A percentile compares a stretch with the other conserved stretches of the same genome.
Evolutionary conservation across 768 basidiomycete genomes (phyloP).

Genomic region (Leccinum barrowsii): DNA sequence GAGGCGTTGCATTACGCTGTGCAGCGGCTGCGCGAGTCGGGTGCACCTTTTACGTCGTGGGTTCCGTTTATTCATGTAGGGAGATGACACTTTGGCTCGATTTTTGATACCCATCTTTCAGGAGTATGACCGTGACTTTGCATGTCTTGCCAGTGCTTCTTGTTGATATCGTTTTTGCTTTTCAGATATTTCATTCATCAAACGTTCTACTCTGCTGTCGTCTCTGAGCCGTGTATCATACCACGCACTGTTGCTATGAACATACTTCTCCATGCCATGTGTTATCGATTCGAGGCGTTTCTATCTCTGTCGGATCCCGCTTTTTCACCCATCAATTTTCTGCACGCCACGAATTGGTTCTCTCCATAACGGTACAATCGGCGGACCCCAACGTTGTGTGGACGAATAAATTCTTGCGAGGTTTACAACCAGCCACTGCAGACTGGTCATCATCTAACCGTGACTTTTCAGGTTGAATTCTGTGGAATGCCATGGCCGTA

Average conservation of each 20-base stretch:
- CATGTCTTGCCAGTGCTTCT: neutral
- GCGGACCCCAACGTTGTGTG: neutral
- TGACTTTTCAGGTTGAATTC: too few relatives aligned
- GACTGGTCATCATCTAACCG: too few relatives aligned
- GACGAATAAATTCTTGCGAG: too few relatives aligned
- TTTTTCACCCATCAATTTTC: neutral
- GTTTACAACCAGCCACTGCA: too few relatives aligned
- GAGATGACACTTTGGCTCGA: neutral
- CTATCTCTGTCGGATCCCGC: neutral
- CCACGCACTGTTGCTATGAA: neutral
- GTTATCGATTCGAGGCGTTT: too few relatives aligned
- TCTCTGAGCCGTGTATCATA: neutral
- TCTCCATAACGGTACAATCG: neutral
- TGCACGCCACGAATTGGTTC: too few relatives aligned
- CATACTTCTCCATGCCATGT: neutral
- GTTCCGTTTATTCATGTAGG: neutral
- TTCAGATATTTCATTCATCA: neutral
- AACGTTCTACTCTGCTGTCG: neutral
- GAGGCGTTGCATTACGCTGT: too few relatives aligned
- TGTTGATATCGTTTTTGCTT: neutral
- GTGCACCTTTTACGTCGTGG: neutral
- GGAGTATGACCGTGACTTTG: neutral
- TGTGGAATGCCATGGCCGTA: too few relatives aligned
- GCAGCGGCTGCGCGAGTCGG: neutral
- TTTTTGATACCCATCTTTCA: too few relatives aligned